These are phyloP conservation scores for Cubamyces lactineus DNA, from an alignment of 768 basidiomycete species.

Conservation along the genomic window DNA sequence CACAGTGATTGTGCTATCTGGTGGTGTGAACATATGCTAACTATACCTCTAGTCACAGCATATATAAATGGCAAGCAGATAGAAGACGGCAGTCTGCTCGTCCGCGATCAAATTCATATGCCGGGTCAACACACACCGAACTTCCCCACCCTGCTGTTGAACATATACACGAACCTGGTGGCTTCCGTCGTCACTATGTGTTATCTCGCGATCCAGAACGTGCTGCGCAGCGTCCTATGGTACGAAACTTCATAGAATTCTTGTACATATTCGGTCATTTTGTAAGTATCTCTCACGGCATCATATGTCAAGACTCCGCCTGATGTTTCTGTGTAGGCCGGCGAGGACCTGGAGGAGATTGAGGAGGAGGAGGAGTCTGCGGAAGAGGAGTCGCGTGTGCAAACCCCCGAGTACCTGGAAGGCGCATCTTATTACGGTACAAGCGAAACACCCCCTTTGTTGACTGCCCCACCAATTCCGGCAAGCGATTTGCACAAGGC, in stretches of 20 bases:
- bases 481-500: conserved; percentile 26
- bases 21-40: conserved; percentile 22
- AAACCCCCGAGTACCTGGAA: conserved; percentile 16
- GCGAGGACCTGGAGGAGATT: conserved; percentile 80
- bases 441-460: conserved; percentile 6
- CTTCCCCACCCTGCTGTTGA: conserved; percentile 76
- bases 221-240: conserved; percentile 50
- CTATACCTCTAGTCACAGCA: conserved; percentile 65
- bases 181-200: conserved; percentile 90
- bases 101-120: conserved; percentile 71
- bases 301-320: not conserved
- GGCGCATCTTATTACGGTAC: conserved; percentile 19
- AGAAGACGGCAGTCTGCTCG: conserved; percentile 63
- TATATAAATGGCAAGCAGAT: conserved; percentile 94
- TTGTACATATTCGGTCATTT: conserved; percentile 95
- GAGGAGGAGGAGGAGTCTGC: conserved; percentile 57
- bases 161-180: conserved; percentile 94
- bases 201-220: conserved; percentile 51
- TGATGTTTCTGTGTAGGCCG: conserved; percentile 56
- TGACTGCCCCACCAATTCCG: conserved; percentile 7
- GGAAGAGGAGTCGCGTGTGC: conserved; percentile 30
- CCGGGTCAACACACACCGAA: conserved; percentile 52
- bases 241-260: conserved; percentile 93
- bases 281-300: conserved; percentile 52
- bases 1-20: conserved; percentile 4